A percentile compares a stretch with the other conserved stretches of the same genome.
phyloP scores from a whole-genome alignment of 2,329 filamentous ascomycete species.

The Alternaria angustiovoidea region DNA sequence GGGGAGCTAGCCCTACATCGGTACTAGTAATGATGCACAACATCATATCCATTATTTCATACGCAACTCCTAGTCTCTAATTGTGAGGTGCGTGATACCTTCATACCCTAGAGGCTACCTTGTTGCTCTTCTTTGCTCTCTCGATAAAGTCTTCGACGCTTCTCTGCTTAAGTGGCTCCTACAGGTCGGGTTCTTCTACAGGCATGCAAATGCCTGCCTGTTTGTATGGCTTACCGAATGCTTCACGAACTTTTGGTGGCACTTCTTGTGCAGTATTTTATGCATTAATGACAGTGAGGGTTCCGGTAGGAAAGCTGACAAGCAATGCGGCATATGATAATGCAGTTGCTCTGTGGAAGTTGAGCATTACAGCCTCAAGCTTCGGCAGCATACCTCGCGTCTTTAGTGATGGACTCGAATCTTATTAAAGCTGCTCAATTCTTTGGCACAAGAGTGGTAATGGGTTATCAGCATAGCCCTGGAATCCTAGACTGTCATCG shows the following conservation, averaged over 20 bases:
- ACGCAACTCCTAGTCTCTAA: neutral
- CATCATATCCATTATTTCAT: neutral
- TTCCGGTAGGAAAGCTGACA: neutral
- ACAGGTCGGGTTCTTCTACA: too few relatives aligned
- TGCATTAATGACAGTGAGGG: rapidly evolving
- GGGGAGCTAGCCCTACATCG: constrained; percentile 1
- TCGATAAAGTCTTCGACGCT: rapidly evolving
- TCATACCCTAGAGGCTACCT: too few relatives aligned
- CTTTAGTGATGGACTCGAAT: too few relatives aligned
- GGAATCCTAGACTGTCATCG: too few relatives aligned
- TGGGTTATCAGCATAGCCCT: neutral
- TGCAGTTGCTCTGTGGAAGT: too few relatives aligned
- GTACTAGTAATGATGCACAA: neutral
- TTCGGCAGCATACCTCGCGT: too few relatives aligned
- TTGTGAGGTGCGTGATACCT: neutral
- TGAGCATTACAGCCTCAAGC: too few relatives aligned
- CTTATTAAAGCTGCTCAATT: too few relatives aligned
- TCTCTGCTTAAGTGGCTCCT: neutral
- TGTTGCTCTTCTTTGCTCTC: neutral
- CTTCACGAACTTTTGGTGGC: neutral
- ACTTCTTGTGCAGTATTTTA: neutral
- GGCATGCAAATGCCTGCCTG: neutral
- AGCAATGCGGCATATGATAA: too few relatives aligned
- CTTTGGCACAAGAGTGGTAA: neutral
- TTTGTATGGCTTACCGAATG: neutral